Conservation (phyloP, 2,329 filamentous ascomycete genomes). For the Ophiostoma triangulosporum region DNA sequence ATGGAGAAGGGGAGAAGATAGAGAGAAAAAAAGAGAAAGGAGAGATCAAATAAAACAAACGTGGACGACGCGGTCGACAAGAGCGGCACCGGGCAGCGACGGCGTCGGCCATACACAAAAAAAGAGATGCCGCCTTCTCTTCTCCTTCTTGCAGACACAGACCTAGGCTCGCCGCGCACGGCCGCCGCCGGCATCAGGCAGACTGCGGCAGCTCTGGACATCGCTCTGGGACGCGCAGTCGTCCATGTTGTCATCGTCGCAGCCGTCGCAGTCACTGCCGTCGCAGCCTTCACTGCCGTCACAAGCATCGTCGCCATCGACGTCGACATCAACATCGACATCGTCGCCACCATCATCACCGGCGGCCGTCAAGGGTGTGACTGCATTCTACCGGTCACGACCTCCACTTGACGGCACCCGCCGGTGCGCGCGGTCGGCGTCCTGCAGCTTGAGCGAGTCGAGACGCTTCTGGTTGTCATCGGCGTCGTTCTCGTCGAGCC, state of each 20-base stretch:
- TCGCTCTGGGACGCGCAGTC: neutral
- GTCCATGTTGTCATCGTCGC: neutral
- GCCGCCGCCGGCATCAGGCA: no score
- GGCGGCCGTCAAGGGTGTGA: constrained; percentile 22
- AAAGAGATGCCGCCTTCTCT: no score
- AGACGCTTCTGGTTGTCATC: constrained; percentile 79
- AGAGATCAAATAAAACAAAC: neutral
- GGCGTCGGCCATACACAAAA: no score
- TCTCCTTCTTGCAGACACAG: no score
- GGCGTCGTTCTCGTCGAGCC: constrained; percentile 65
- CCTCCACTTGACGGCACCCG: constrained; percentile 24
- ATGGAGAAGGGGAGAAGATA: neutral
- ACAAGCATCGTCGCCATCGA: constrained; percentile 27
- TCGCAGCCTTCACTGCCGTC: neutral
- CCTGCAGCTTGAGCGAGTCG: constrained; percentile 81
- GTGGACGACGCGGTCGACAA: neutral
- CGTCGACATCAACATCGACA: no score
- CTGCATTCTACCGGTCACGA: constrained; percentile 45
- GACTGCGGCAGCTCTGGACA: no score
- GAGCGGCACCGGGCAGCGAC: no score
- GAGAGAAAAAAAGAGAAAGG: neutral
- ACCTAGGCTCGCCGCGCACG: no score
- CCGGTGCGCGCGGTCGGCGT: constrained; percentile 50
- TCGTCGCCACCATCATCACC: neutral
- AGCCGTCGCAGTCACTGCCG: neutral